Conservation (phyloP, 2,329 filamentous ascomycete species). For the Aureobasidium lini region DNA sequence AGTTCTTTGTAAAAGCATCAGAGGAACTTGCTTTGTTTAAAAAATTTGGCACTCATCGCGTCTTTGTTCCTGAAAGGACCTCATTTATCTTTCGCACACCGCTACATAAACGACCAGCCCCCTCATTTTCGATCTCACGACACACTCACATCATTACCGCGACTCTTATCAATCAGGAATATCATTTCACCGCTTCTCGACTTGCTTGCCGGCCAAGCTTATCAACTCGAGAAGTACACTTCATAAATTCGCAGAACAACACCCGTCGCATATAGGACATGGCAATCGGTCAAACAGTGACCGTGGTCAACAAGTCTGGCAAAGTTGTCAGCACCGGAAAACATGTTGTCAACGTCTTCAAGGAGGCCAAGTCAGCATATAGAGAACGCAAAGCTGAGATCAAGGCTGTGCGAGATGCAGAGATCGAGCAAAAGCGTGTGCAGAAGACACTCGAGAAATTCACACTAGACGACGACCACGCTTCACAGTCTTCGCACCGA, state of each 20-base stretch:
- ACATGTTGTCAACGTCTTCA: constrained; percentile 83
- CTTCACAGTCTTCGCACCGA: constrained; percentile 21
- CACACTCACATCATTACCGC: background rate
- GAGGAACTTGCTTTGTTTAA: background rate
- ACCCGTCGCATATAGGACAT: background rate
- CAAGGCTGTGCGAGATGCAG: constrained; percentile 59
- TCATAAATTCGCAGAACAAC: background rate
- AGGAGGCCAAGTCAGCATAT: constrained; percentile 83
- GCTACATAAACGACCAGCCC: constrained; percentile 13
- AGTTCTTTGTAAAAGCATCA: background rate
- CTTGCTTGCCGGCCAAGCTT: constrained; percentile 8
- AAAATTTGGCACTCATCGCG: background rate
- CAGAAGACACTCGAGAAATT: constrained; percentile 43
- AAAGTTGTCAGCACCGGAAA: constrained; percentile 89
- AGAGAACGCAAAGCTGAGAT: constrained; percentile 79
- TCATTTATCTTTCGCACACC: constrained; percentile 12
- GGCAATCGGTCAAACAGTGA: constrained; percentile 62
- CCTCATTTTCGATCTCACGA: constrained; percentile 1
- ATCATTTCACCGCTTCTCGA: background rate
- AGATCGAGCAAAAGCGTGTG: constrained; percentile 50
- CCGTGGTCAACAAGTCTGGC: constrained; percentile 83
- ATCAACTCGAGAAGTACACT: background rate
- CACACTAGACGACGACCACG: constrained; percentile 24
- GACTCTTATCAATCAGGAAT: background rate
- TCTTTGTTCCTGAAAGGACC: constrained; percentile 11